A percentile compares a stretch with the other conserved stretches of the same genome.
Evolutionary conservation across 768 basidiomycete species (phyloP).

Genomic region (Antrodiella citrinella): DNA sequence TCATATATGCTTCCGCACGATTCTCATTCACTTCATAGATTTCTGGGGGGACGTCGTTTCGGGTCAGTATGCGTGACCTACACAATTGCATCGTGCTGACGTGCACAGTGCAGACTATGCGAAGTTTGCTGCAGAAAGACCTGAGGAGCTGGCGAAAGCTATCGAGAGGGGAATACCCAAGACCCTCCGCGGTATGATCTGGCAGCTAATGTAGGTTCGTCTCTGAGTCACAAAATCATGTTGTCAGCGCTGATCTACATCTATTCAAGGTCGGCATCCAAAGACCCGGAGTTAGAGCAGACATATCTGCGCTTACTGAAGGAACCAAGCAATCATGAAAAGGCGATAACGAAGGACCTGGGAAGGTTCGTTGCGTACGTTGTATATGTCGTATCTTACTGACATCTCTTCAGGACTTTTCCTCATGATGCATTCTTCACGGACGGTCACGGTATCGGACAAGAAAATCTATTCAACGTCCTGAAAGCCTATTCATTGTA

Average conservation of each 20-base stretch:
- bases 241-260: background rate
- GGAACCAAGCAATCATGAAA: slow-evolving; percentile 82
- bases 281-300: slow-evolving; percentile 78
- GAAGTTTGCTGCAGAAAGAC: slow-evolving; percentile 67
- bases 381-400: slow-evolving; percentile 7
- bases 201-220: slow-evolving; percentile 78
- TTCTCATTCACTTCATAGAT: slow-evolving; percentile 34
- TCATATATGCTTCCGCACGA: slow-evolving; percentile 5
- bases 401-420: slow-evolving; percentile 59
- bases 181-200: slow-evolving; percentile 88
- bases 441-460: slow-evolving; percentile 89
- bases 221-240: slow-evolving; percentile 1
- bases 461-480: slow-evolving; percentile 96
- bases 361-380: slow-evolving; percentile 46
- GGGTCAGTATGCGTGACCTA: slow-evolving; percentile 34
- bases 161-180: slow-evolving; percentile 90
- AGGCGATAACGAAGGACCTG: slow-evolving; percentile 88
- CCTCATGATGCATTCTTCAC: slow-evolving; percentile 96
- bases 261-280: slow-evolving; percentile 74
- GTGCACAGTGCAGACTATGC: slow-evolving; percentile 64
- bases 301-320: slow-evolving; percentile 79
- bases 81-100: background rate
- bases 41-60: slow-evolving; percentile 96
- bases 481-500: slow-evolving; percentile 95
- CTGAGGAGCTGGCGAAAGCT: slow-evolving; percentile 76